phyloP scores from a whole-genome alignment of 352 stramenopile genomes.

The Phytopythium mirpurense region DNA sequence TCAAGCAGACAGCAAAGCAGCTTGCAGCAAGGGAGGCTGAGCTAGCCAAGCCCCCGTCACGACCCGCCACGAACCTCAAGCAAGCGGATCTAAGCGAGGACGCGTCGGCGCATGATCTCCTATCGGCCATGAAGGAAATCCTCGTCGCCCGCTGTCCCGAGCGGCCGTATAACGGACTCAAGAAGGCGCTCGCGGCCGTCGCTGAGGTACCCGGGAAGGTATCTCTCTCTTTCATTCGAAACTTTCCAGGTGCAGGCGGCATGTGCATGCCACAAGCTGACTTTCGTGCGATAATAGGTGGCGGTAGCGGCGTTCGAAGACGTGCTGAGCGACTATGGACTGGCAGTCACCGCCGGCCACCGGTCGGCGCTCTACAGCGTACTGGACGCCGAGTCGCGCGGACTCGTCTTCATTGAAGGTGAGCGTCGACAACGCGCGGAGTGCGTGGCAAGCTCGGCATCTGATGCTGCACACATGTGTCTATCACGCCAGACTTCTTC shows the following conservation, averaged over 20 bases:
- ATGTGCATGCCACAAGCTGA: neutral
- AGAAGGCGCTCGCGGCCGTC: constrained; percentile 67
- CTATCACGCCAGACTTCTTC: constrained; percentile 79
- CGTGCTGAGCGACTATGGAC: constrained; percentile 60
- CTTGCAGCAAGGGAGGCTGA: constrained; percentile 13
- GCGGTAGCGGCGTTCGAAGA: constrained; percentile 66
- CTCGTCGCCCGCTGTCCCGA: constrained; percentile 45
- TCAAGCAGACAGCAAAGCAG: constrained; percentile 17
- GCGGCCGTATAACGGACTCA: constrained; percentile 72
- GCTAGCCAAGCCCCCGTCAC: constrained; percentile 10
- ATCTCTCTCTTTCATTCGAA: neutral
- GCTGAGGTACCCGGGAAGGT: constrained; percentile 72
- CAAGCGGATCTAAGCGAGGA: constrained; percentile 36
- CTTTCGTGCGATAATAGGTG: constrained; percentile 24
- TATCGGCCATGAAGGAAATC: constrained; percentile 69
- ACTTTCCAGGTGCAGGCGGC: too few species aligned
- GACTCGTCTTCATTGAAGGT: constrained; percentile 74
- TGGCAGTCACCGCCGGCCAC: constrained; percentile 34
- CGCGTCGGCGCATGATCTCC: constrained; percentile 54
- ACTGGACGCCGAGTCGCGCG: constrained; percentile 45
- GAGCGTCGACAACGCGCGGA: neutral
- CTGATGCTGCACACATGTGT: neutral
- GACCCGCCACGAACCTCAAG: constrained; percentile 36
- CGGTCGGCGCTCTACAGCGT: constrained; percentile 37
- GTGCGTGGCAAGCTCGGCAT: neutral